Evolutionary conservation across 441 rosid genomes (phyloP), one percentile per base, ranked within the genome.

Genomic region (Bocquillonia castaneifolia): DNA sequence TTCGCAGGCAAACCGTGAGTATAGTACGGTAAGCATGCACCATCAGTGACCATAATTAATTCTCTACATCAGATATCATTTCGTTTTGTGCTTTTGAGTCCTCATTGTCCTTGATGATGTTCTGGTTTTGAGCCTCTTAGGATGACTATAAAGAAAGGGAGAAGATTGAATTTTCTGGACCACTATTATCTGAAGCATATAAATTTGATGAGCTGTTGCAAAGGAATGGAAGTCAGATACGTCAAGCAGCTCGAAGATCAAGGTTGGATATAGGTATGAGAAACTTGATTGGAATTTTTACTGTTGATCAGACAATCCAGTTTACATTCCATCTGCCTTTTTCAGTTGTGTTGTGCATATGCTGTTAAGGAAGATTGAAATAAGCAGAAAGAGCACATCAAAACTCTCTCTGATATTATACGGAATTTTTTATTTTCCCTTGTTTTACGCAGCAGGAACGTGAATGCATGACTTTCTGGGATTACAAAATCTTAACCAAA

Each of bases 141-240:
- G 79, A 58, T 9, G 60, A 45, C 64, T 25, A 54, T 52, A 64
- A 77, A 36, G 48, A 62, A 32, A 70, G 62, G 28, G 74, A 68
- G 15, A 76, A 71, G 48, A 55, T 76, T 36, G 74, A 77, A 56
- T 66, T 68, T 70, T 92, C 96, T 2, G 95, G 90, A 48, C 92
- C 91, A 1, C 15, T 85, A 65, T 53, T 85, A 25, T 68, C 79
- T 7, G 78, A 85, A 68, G 75, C 88, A 13, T 74, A 76, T 58
- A 85, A 79, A 72, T 73, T 86, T 3, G 90, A 88, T 2, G 83
- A 81, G 63, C 78, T 85, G 61, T 69, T 86, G 71, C 82, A 81
- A 69, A 79, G 84, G 74, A 92, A 88, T 69, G 91, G 84, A 72
- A 83, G 72, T 31, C 88, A 82, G 66, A 90, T 87, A 36, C 84